These are phyloP conservation scores for Aureococcus anophagefferens DNA, from an alignment of 108 stramenopile species.

Conservation along the genomic window DNA sequence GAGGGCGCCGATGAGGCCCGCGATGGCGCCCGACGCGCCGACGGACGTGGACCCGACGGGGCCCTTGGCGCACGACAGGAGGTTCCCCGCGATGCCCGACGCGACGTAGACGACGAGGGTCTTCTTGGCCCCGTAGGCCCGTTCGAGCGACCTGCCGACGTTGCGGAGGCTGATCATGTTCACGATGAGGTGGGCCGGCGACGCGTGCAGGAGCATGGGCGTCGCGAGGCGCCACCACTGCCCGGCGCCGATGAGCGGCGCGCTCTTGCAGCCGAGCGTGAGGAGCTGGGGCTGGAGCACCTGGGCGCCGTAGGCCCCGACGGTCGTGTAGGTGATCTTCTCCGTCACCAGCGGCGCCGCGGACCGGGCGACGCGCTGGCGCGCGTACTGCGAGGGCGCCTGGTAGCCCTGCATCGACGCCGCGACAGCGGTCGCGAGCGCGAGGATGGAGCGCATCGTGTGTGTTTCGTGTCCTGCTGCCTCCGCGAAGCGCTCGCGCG, in stretches of 20 bases:
- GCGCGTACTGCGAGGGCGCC: too few relatives aligned
- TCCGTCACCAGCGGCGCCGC: too few relatives aligned
- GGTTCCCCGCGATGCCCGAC: slow-evolving; percentile 19
- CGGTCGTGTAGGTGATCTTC: too few relatives aligned
- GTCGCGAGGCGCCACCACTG: slow-evolving; percentile 35
- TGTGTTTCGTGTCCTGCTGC: too few relatives aligned
- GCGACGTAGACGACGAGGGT: slow-evolving; percentile 19
- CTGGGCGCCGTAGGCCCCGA: too few relatives aligned
- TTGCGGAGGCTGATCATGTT: slow-evolving; percentile 32
- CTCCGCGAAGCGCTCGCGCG: too few relatives aligned
- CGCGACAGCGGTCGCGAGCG: too few relatives aligned
- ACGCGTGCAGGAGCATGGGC: slow-evolving; percentile 42
- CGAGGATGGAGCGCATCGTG: too few relatives aligned
- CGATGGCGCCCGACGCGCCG: slow-evolving; percentile 32
- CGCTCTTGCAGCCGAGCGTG: slow-evolving; percentile 25
- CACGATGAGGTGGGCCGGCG: slow-evolving; percentile 29
- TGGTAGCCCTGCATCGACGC: too few relatives aligned
- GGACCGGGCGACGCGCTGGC: too few relatives aligned
- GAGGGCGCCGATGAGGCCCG: slow-evolving; percentile 25
- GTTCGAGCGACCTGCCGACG: slow-evolving; percentile 21
- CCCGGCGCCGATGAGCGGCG: slow-evolving; percentile 21
- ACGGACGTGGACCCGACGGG: slow-evolving; percentile 12
- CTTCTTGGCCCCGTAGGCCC: slow-evolving; percentile 19
- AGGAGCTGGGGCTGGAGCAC: slow-evolving; percentile 1
- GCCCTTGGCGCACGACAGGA: slow-evolving; percentile 24